phyloP scores from a whole-genome alignment of 495 filamentous ascomycete species.

The Thozetella sp. region DNA sequence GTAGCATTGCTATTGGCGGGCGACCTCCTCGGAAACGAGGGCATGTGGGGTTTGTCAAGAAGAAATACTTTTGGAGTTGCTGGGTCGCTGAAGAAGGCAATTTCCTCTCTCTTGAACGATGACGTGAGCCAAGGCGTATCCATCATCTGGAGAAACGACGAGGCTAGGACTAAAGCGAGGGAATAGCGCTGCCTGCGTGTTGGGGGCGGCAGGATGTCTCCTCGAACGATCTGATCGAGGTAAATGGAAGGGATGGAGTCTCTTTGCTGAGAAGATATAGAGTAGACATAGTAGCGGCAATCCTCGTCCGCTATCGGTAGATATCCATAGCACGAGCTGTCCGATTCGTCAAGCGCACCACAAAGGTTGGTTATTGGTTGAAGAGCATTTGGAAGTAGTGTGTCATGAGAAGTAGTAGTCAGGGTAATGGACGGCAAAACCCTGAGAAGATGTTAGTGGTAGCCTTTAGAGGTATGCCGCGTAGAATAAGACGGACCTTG shows the following conservation, averaged over 20 bases:
- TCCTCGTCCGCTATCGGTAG: constrained; percentile 10
- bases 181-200: not conserved
- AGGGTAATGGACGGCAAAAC: not conserved
- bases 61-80: not conserved
- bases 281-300: constrained; percentile 12
- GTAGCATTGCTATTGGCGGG: too few species aligned
- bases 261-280: not conserved
- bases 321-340: constrained; percentile 4
- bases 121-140: not conserved
- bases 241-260: constrained; percentile 1
- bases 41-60: not conserved
- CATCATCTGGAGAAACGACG: constrained; percentile 6
- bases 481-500: too few species aligned
- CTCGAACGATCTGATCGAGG: constrained; percentile 14
- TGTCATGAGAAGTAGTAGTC: not conserved
- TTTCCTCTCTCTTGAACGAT: not conserved
- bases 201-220: not conserved
- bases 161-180: constrained; percentile 1
- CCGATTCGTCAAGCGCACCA: not conserved
- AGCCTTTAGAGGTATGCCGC: too few species aligned
- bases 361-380: constrained; percentile 2
- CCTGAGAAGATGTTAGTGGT: not conserved
- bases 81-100: not conserved
- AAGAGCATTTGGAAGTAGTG: not conserved
- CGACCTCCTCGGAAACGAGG: not conserved